Percentiles rank a stretch among this genome's conserved stretches.
These are phyloP conservation scores for Panicum hallii DNA, from an alignment of 202 grass and related monocot species.

Conservation along the genomic window DNA sequence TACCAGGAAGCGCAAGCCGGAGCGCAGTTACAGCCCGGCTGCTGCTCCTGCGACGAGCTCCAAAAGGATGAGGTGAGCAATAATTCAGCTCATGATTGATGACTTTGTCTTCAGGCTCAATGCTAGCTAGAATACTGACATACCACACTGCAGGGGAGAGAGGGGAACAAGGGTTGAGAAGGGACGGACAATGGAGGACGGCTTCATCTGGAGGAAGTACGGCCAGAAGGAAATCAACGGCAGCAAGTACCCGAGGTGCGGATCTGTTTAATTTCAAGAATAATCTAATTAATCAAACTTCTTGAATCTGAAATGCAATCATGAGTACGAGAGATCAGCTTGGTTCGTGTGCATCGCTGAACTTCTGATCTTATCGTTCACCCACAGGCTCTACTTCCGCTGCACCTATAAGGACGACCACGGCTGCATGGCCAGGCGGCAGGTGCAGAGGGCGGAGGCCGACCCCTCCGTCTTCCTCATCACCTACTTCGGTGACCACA, in stretches of 20 bases:
- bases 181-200: constrained; percentile 43
- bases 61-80: constrained; percentile 24
- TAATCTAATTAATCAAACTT: neutral
- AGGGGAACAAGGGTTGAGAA: constrained; percentile 12
- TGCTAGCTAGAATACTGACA: neutral
- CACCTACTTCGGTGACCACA: constrained; percentile 35
- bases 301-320: neutral
- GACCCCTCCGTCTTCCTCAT: constrained; percentile 26
- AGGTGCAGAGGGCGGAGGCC: constrained; percentile 5
- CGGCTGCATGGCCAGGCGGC: constrained; percentile 23
- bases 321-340: no score
- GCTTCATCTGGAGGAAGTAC: constrained; percentile 66
- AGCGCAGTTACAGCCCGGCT: neutral
- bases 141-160: constrained; percentile 4
- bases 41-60: neutral
- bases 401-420: constrained; percentile 23
- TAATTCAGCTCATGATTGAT: neutral
- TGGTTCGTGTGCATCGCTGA: neutral
- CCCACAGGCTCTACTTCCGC: constrained; percentile 38
- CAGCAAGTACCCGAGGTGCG: constrained; percentile 51
- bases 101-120: neutral
- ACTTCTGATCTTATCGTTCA: neutral
- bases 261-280: neutral
- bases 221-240: constrained; percentile 60
- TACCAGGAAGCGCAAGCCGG: constrained; percentile 33